phyloP scores from a whole-genome alignment of 1,284 basidiomycete species.

The Tetrapyrgos nigripes region DNA sequence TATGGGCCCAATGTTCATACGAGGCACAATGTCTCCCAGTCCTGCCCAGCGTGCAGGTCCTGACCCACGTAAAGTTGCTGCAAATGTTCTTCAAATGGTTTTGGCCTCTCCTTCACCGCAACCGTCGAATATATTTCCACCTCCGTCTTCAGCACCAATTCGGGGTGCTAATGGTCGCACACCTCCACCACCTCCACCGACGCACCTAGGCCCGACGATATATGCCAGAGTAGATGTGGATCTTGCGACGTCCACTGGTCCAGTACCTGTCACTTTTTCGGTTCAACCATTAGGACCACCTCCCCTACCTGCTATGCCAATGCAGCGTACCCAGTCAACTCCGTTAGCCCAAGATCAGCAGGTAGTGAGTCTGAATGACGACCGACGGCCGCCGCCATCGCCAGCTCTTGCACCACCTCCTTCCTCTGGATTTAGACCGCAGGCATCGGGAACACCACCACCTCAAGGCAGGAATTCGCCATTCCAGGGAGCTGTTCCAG shows the following conservation, averaged over 20 bases:
- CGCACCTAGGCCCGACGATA: conserved; percentile 54
- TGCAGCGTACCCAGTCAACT: background rate
- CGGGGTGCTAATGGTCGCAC: conserved; percentile 12
- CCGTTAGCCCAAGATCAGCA: background rate
- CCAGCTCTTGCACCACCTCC: background rate
- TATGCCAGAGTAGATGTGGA: conserved; percentile 68
- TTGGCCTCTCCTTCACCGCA: conserved; percentile 27
- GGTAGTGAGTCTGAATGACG: background rate
- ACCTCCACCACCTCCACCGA: conserved; percentile 10
- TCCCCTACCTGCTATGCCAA: conserved; percentile 3
- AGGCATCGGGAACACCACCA: background rate
- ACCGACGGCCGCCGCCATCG: background rate
- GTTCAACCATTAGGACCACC: conserved; percentile 50
- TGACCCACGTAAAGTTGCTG: conserved; percentile 17
- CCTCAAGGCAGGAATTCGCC: background rate
- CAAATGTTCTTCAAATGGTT: conserved; percentile 38
- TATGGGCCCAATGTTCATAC: conserved; percentile 67
- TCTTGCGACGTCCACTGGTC: conserved; percentile 55
- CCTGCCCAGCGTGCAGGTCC: conserved; percentile 9
- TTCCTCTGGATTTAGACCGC: conserved; percentile 35
- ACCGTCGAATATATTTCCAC: conserved; percentile 18
- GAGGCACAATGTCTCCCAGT: conserved; percentile 25
- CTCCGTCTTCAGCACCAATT: conserved; percentile 17
- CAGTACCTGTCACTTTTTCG: conserved; percentile 71
- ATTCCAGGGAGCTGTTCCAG: background rate